Evolutionary conservation across 768 basidiomycete genomes (phyloP), one percentile per base, ranked within the genome.

Genomic region (Kwoniella pini): DNA sequence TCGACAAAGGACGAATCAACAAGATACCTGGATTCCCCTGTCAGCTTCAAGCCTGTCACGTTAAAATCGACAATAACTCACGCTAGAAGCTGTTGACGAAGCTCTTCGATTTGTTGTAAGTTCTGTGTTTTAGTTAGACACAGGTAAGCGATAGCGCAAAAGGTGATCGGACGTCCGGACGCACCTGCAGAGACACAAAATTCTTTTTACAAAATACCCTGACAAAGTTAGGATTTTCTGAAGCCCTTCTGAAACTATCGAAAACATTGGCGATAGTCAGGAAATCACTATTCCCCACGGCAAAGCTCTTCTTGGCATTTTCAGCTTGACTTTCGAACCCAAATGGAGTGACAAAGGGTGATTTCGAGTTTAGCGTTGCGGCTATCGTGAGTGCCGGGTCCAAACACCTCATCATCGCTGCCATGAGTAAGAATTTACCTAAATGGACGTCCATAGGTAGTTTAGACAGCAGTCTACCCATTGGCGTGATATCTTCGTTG

Each of bases 331-430:
- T 82, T 77, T 96, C 93, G 44, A 87, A 81, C 2, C 95, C 94
- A 60, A 95, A 85, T 0, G 95, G 94, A 2, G 88, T 84, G 21
- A 97, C 77, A 75, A 97, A 99, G 0, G 94, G 95, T 1, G 90
- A 91, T 77, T 97, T 98, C 0, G 90, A 88, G 72, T 90, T 94
- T 40, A 98, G 80, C 0, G 90, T 85, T 5, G 95, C 95, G 15
- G 91, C 92, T 60, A 99, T 93, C 4, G 95, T 96, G 49, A 99
- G 82, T n/a, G 92, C 95, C 1, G 94, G 91, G 78, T 98, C 95
- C 63, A 98, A 80, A 75, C 95, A 98, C 44, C 86, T 85, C 76
- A 97, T 90, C 38, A 92, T 76, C 1, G 88, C 86, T 4, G 93
- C 88, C 24, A 87, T 85, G 40, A 98, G 81, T 15, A 98, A 82